phyloP scores from a whole-genome alignment of 2,329 filamentous ascomycete genomes.

The Dryadomyces quercivorus region DNA sequence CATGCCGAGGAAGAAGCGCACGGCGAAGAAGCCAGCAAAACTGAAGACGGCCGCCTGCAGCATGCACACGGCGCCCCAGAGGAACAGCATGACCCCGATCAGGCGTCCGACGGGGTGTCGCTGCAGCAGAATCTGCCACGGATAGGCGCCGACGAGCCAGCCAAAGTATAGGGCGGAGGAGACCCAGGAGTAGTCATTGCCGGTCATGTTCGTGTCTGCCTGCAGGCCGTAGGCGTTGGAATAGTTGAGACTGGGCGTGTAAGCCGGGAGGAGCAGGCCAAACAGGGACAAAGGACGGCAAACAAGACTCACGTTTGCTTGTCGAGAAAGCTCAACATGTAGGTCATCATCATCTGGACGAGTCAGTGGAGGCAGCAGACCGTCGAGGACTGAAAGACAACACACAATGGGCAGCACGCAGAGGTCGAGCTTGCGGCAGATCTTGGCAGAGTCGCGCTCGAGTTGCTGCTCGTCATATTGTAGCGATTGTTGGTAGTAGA shows the following conservation, averaged over 20 bases:
- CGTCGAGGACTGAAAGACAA: background rate
- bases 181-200: slow-evolving; percentile 30
- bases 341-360: slow-evolving; percentile 20
- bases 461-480: slow-evolving; percentile 23
- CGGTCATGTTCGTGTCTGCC: slow-evolving; percentile 25
- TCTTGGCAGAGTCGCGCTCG: slow-evolving; percentile 16
- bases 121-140: slow-evolving; percentile 27
- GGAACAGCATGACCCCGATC: slow-evolving; percentile 31
- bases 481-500: slow-evolving; percentile 20
- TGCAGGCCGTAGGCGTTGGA: slow-evolving; percentile 29
- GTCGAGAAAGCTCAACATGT: slow-evolving; percentile 23
- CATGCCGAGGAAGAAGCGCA: slow-evolving; percentile 25
- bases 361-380: no score
- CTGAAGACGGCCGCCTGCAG: slow-evolving; percentile 20
- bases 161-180: slow-evolving; percentile 31
- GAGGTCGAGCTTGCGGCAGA: slow-evolving; percentile 23
- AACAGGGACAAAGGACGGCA: background rate
- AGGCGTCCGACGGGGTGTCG: slow-evolving; percentile 28
- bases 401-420: slow-evolving; percentile 23
- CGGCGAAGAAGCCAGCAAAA: slow-evolving; percentile 22
- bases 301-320: slow-evolving; percentile 14
- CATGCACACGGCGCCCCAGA: slow-evolving; percentile 19
- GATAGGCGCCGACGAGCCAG: slow-evolving; percentile 26
- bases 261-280: no score
- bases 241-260: slow-evolving; percentile 18